phyloP scores from a whole-genome alignment of 1,284 basidiomycete species.

The Anthracocystis panici-leucophaei region DNA sequence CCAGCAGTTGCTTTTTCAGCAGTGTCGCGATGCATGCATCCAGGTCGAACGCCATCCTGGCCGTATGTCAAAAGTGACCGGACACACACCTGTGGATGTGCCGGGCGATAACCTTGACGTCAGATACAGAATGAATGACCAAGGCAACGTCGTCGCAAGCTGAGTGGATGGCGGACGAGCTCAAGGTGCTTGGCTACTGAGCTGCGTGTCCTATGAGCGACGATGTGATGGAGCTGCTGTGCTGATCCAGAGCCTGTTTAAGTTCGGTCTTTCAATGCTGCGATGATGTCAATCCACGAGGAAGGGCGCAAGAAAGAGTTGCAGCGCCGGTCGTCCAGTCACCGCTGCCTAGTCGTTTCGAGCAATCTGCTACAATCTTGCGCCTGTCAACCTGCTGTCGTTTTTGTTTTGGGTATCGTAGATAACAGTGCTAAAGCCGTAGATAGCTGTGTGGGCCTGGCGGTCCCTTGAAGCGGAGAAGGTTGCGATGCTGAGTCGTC shows the following conservation, averaged over 20 bases:
- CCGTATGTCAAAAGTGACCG: background rate
- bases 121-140: background rate
- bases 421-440: background rate
- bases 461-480: no score
- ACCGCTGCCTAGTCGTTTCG: background rate
- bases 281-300: background rate
- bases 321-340: background rate
- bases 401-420: slow-evolving; percentile 13
- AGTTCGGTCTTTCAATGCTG: no score
- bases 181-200: no score
- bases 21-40: slow-evolving; percentile 69
- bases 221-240: no score
- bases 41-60: slow-evolving; percentile 66
- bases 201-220: no score
- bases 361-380: background rate
- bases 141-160: no score
- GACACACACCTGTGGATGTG: background rate
- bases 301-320: background rate
- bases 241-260: no score
- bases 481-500: background rate
- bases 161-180: no score
- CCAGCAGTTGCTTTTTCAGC: slow-evolving; percentile 68
- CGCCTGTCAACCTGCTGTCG: background rate
- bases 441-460: no score
- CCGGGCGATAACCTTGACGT: background rate